These are phyloP conservation scores for Cyberlindnera mycetangii DNA, from an alignment of 805 yeast genomes.

Conservation along the genomic window DNA sequence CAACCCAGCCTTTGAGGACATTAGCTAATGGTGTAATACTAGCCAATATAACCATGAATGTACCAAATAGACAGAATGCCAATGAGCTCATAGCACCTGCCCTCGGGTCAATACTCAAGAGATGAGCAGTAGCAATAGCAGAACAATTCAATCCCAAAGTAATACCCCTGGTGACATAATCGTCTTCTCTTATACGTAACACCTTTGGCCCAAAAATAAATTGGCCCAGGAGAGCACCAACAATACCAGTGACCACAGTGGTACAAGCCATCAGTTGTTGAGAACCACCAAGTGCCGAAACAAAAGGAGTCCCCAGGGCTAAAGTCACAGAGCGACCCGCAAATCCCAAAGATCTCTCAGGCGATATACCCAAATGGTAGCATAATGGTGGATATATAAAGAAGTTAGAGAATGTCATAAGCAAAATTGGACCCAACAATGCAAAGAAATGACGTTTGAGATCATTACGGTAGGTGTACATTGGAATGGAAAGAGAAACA, in stretches of 20 bases:
- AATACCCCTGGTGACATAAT: constrained; percentile 73
- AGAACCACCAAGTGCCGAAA: constrained; percentile 64
- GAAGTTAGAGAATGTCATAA: constrained; percentile 54
- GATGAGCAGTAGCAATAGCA: constrained; percentile 79
- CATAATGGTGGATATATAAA: constrained; percentile 71
- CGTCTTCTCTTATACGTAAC: constrained; percentile 53
- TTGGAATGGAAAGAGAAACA: constrained; percentile 71
- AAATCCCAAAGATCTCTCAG: constrained; percentile 64
- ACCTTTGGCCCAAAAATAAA: constrained; percentile 37
- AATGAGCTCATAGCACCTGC: constrained; percentile 78
- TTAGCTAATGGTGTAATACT: constrained; percentile 55
- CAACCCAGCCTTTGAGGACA: constrained; percentile 46
- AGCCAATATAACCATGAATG: constrained; percentile 65
- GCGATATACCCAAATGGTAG: constrained; percentile 58
- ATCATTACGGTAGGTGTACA: constrained; percentile 71
- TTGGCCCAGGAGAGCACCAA: constrained; percentile 66
- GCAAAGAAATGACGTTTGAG: constrained; percentile 55
- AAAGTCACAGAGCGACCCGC: constrained; percentile 78
- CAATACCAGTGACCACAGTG: constrained; percentile 71
- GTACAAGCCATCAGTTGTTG: constrained; percentile 73
- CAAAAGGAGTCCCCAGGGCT: constrained; percentile 76
- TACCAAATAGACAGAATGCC: constrained; percentile 70
- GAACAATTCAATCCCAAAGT: constrained; percentile 77
- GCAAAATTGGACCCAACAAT: constrained; percentile 55
- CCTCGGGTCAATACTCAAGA: constrained; percentile 65